These are phyloP conservation scores for Rhodosporidiobolus sp. DNA, from an alignment of 768 basidiomycete species.

Conservation along the genomic window DNA sequence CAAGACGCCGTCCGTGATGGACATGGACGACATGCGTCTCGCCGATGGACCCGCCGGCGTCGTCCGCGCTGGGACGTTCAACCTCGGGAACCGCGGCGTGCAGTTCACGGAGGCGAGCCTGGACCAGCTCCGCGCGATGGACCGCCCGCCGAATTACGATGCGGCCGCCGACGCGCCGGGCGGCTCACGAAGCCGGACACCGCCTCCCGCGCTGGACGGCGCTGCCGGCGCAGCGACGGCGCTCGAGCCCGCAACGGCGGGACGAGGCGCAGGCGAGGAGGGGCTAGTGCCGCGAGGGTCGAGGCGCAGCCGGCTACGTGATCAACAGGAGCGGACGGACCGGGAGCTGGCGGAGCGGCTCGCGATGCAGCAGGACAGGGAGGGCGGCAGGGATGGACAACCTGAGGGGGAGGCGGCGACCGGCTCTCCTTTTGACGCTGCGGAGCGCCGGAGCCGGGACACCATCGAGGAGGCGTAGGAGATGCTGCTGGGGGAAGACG, in stretches of 20 bases:
- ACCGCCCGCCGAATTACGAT: conserved; percentile 19
- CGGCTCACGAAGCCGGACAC: background rate
- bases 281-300: background rate
- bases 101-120: conserved; percentile 22
- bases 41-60: background rate
- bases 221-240: background rate
- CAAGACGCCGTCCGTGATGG: background rate
- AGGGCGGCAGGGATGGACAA: too few species aligned
- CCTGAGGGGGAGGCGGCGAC: background rate
- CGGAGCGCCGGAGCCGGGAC: too few species aligned
- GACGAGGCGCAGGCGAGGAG: background rate
- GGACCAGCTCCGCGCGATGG: conserved; percentile 12
- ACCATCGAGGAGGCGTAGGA: too few species aligned
- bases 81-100: conserved; percentile 13
- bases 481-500: too few species aligned
- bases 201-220: background rate
- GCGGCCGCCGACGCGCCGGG: too few species aligned
- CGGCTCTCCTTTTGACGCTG: too few species aligned
- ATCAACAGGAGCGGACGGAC: background rate
- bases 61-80: conserved; percentile 23
- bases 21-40: background rate
- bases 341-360: background rate
- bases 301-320: background rate
- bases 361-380: background rate
- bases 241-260: background rate